These are phyloP conservation scores for Reutealis trisperma DNA, from an alignment of 345 rosid species.

Conservation along the genomic window DNA sequence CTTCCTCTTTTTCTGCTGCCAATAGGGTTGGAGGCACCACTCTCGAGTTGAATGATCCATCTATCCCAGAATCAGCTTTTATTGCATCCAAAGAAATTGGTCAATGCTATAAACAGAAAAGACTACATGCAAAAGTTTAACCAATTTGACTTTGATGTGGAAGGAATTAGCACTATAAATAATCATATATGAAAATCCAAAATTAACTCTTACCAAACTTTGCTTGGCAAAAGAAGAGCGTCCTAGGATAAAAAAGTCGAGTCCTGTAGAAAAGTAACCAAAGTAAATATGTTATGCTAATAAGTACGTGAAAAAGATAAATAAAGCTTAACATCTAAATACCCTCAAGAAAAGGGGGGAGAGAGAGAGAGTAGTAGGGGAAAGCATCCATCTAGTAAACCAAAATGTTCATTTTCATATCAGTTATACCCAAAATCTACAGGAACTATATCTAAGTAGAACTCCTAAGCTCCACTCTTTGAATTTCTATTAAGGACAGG, in stretches of 20 bases:
- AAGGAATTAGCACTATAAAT: neutral
- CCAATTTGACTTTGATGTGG: neutral
- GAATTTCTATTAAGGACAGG: neutral
- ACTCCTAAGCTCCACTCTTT: neutral
- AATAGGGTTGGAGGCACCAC: constrained; percentile 58
- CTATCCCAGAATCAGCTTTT: constrained; percentile 53
- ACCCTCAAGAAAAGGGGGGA: neutral
- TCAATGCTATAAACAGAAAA: constrained; percentile 8
- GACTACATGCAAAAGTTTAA: constrained; percentile 5
- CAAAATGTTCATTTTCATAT: neutral
- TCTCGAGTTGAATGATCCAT: constrained; percentile 53
- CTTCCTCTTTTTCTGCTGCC: constrained; percentile 90
- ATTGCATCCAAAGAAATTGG: constrained; percentile 8
- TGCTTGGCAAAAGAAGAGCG: constrained; percentile 8
- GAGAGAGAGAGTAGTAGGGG: neutral
- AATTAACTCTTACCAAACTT: neutral
- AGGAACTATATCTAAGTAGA: neutral
- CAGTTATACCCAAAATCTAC: neutral
- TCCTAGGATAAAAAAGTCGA: neutral
- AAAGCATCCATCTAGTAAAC: neutral
- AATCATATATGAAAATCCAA: neutral
- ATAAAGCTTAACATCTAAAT: too few relatives aligned
- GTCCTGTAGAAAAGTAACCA: constrained; percentile 14
- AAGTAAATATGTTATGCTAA: neutral
- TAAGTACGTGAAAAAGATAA: neutral